Evolutionary conservation across 2,329 filamentous ascomycete genomes (phyloP).

Genomic region (Monosporascus sp.): DNA sequence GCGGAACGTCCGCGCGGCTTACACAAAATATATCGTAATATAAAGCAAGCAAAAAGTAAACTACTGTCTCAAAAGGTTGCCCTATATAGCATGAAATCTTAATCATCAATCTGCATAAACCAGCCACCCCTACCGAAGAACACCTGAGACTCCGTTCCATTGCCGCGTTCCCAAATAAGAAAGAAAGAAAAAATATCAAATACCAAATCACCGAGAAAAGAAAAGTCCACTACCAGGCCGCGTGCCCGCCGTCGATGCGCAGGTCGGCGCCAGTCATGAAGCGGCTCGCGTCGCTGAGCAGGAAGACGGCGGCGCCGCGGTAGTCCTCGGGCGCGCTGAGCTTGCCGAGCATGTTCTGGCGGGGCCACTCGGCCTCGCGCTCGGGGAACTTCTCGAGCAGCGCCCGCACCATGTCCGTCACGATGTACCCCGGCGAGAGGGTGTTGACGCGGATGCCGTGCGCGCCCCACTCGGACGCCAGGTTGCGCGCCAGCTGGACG

Average conservation of each 20-base stretch:
- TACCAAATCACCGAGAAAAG: not conserved
- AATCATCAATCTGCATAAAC: no score
- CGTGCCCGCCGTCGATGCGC: slow-evolving; percentile 67
- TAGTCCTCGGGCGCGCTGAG: slow-evolving; percentile 66
- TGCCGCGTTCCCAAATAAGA: no score
- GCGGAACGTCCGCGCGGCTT: not conserved
- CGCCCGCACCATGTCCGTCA: slow-evolving; percentile 76
- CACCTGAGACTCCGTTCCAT: no score
- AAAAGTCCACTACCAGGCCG: slow-evolving; percentile 42
- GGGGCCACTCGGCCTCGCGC: slow-evolving; percentile 63
- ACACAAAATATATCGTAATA: not conserved
- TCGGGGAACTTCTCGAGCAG: slow-evolving; percentile 75
- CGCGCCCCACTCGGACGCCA: slow-evolving; percentile 68
- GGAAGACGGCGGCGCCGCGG: slow-evolving; percentile 63
- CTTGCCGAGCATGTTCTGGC: slow-evolving; percentile 76
- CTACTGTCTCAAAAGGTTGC: not conserved
- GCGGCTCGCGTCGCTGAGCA: slow-evolving; percentile 61
- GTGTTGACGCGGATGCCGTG: slow-evolving; percentile 76
- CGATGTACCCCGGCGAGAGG: slow-evolving; percentile 74
- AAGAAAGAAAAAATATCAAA: no score
- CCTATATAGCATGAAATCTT: not conserved
- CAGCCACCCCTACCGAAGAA: no score
- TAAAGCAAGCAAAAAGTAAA: not conserved
- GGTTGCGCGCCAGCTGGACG: slow-evolving; percentile 63
- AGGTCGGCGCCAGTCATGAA: slow-evolving; percentile 68